Base-by-base conservation (phyloP, 192 early-diverging fungal species). In the Coemansia brasiliensis region DNA sequence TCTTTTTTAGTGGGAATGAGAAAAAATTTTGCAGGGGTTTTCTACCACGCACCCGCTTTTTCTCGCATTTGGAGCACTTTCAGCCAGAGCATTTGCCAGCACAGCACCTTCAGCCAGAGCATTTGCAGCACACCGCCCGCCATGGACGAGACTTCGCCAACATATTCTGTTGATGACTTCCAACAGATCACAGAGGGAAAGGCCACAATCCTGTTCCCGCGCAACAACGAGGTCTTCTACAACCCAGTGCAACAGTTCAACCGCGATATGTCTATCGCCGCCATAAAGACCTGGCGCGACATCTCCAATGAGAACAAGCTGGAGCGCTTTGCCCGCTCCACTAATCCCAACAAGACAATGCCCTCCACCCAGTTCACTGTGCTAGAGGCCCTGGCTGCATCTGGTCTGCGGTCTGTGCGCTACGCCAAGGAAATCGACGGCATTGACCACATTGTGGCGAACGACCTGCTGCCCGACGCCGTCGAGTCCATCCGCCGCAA, bases 231-330 rank as follows among this genome's bases (percentile, higher is more conserved):
- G 52, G 95, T 96, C n/a, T 99, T 99, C 67, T 99, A 99, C 83
- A 99, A 99, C 64, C 92, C 93, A 3, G 92, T 98, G 39, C 95
- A 98, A 78, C 83, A 96, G 67, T 97, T 97, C 82, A 96, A 98
- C 79, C 83, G 95, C 16, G 96, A 98, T 76, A 92, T 94, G 90
- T 97, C 94, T 6, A 90, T 97, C 44, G 95, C 97, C 8, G 93
- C 92, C 17, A 98, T 99, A 66, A 90, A 85, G 55, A 88, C 88
- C 0, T 99, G 94, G 95, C 86, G 84, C 62, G 85, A 92, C 48
- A 84, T 93, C 27, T 82, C 72, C 56, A 82, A 76, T 16, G 81
- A 90, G 56, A 89, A 86, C 46, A 82, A 87, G 51, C 59, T 59
- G n/a, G 75, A 76, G 35, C 81, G 74, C 39, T 68, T 63, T 18